Evolutionary conservation across 2,329 filamentous ascomycete species (phyloP).

Genomic region (Trichoderma sp.): DNA sequence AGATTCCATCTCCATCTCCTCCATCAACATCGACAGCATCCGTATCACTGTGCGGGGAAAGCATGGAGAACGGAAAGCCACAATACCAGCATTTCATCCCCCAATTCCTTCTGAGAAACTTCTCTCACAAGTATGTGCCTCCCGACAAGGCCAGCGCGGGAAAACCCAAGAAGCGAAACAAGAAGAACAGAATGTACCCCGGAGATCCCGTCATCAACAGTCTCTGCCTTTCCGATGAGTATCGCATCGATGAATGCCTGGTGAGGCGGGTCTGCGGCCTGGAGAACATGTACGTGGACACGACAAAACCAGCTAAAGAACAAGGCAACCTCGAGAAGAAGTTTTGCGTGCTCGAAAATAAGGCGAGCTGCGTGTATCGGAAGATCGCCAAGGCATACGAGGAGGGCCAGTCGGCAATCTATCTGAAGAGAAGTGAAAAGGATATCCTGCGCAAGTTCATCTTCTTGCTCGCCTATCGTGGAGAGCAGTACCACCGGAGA

Average conservation of each 20-base stretch:
- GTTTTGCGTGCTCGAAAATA: background rate
- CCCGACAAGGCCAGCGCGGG: background rate
- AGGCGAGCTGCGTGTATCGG: background rate
- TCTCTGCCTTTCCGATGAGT: background rate
- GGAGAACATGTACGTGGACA: constrained; percentile 14
- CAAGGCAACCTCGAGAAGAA: constrained; percentile 1
- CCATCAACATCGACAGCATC: background rate
- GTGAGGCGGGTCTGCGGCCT: background rate
- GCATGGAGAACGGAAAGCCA: background rate
- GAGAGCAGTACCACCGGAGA: background rate
- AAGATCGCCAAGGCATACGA: background rate
- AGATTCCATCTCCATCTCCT: no score
- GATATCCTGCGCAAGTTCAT: constrained; percentile 13
- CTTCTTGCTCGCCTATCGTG: constrained; percentile 11
- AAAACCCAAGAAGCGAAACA: background rate
- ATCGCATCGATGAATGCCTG: background rate
- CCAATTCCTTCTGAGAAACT: constrained; percentile 18
- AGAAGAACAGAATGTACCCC: background rate
- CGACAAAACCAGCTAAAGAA: background rate
- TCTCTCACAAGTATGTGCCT: background rate
- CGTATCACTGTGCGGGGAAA: constrained; percentile 55
- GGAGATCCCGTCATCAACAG: background rate
- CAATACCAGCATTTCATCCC: constrained; percentile 22
- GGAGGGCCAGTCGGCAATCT: background rate
- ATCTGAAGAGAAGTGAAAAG: background rate